Base-by-base conservation (phyloP, 2,329 filamentous ascomycete species). In the Penicillium sp. region DNA sequence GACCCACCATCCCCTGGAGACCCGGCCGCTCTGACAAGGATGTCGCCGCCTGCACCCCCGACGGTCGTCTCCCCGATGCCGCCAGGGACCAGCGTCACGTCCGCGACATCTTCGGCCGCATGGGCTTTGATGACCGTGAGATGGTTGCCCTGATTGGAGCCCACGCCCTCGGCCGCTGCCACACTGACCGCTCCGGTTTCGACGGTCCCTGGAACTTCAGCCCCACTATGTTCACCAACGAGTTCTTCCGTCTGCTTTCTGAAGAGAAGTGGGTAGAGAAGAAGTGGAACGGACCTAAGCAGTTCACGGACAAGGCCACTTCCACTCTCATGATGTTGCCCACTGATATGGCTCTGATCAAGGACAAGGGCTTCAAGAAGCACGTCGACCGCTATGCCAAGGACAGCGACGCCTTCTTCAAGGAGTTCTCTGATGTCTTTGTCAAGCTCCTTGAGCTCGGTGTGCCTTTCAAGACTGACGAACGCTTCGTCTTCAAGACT, bases 301-400 rank as follows among this genome's bases (percentile, higher is more conserved):
- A 95, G 80, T 92, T 86, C 69, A 85, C 95, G 75, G 91, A 97
- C 75, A 87, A 88, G 76, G 82, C 78, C 66, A 89, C 86, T 65
- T 91, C 95, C 81, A 80, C 80, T 35, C 77, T 97, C 63, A 97
- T 99, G 93, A 97, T 99, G 92, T 78, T 99, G 72, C 93, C 93
- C 45, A 87, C 89, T 58, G 92, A 99, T 67, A 84, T 95, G 75
- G 87, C 86, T 49, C 78, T 97, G 49, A 75, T 95, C 66, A 82
- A 91, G 76, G 92, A 97, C 76, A 92, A 92, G 81, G 78, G 78
- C 59, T 95, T 97, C 80, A 83, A 81, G 74, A 77, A 81, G 66
- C 84, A 81, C 64, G 88, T 92, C 27, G 84, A 95, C 72, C 83
- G 85, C 71, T 97, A 96, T 69, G 91, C 92, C 65, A 89, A 89